Percentiles rank a stretch among this genome's conserved stretches.
Evolutionary conservation across 768 basidiomycete species (phyloP).

Genomic region (Lactifluus pinguis): DNA sequence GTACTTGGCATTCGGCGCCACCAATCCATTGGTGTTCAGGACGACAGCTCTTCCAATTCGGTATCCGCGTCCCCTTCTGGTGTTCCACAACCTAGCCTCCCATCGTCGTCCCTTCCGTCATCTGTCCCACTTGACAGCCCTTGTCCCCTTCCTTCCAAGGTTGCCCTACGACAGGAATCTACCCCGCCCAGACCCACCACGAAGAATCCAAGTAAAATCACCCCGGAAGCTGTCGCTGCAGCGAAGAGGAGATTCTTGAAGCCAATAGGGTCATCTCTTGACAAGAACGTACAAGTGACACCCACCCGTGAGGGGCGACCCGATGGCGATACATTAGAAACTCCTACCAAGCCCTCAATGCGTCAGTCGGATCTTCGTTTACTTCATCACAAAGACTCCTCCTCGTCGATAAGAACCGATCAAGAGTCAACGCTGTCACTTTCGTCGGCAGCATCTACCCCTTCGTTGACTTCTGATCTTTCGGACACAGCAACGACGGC

Average conservation of each 20-base stretch:
- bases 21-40: slow-evolving; percentile 19
- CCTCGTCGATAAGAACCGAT: slow-evolving; percentile 17
- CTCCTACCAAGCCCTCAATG: slow-evolving; percentile 7
- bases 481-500: slow-evolving; percentile 52
- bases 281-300: slow-evolving; percentile 14
- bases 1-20: slow-evolving; percentile 26
- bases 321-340: neutral
- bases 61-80: neutral
- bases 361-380: slow-evolving; percentile 14
- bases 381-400: slow-evolving; percentile 8
- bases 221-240: slow-evolving; percentile 47
- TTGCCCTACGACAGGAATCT: neutral
- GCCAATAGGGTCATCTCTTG: slow-evolving; percentile 25
- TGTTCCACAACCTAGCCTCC: neutral
- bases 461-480: slow-evolving; percentile 51
- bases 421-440: slow-evolving; percentile 26
- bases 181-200: neutral
- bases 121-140: neutral
- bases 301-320: neutral
- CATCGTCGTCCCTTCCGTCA: neutral
- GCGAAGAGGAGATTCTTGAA: slow-evolving; percentile 52
- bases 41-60: slow-evolving; percentile 2
- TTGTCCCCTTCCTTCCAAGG: neutral
- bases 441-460: slow-evolving; percentile 39
- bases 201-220: slow-evolving; percentile 24